Conservation (phyloP, 176 grass and related monocot genomes). For the Typha latifolia region DNA sequence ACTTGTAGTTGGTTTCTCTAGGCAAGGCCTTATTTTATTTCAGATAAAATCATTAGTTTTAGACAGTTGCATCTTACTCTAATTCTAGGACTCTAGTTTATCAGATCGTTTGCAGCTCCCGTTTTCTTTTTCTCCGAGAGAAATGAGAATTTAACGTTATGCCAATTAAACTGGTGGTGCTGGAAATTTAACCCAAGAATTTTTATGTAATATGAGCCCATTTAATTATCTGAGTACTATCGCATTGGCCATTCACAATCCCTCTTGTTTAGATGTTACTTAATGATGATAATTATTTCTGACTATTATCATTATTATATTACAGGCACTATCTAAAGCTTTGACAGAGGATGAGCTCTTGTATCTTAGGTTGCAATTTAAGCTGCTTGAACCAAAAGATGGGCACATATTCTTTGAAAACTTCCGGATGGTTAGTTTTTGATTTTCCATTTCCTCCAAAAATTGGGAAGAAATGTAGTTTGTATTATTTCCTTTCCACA, state of each 20-base stretch:
- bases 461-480: constrained; percentile 4
- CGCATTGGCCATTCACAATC: too few relatives aligned
- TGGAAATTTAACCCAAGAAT: too few relatives aligned
- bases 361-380: constrained; percentile 81
- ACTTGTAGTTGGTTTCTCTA: too few relatives aligned
- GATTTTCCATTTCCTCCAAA: constrained; percentile 11
- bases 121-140: too few relatives aligned
- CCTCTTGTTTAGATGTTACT: background rate
- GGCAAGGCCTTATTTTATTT: too few relatives aligned
- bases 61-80: too few relatives aligned
- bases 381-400: constrained; percentile 75
- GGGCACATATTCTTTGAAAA: constrained; percentile 63
- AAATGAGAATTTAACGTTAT: too few relatives aligned
- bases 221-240: too few relatives aligned
- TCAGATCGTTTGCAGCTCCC: background rate
- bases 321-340: constrained; percentile 83
- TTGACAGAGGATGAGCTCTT: constrained; percentile 79
- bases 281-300: constrained; percentile 15
- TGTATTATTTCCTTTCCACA: background rate
- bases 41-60: too few relatives aligned
- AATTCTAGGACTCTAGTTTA: too few relatives aligned
- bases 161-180: too few relatives aligned
- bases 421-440: constrained; percentile 57
- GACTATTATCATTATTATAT: constrained; percentile 19
- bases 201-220: too few relatives aligned